Evolutionary conservation across 2,329 filamentous ascomycete genomes (phyloP), one percentile per base, ranked within the genome.

Genomic region (Nothomitra cinnamomea): DNA sequence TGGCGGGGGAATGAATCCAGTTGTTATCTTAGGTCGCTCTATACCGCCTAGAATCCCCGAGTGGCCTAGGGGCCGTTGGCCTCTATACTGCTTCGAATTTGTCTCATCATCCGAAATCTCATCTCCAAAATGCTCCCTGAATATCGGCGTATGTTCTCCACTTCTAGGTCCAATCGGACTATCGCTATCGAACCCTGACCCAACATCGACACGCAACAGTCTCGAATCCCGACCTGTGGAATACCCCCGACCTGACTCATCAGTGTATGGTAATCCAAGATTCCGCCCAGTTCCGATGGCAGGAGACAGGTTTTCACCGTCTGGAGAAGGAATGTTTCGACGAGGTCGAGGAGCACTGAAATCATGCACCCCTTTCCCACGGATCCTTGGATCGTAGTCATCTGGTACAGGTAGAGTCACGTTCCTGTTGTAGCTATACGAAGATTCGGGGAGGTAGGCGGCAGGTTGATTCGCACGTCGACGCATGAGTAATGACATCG

Each of bases 331-430:
- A 25, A 67, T 64, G 47, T 65, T 72, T 56, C 68, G 72, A 4
- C 28, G 28, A 22, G 70, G 71, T 51, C 78, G 69, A 1, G 79
- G 79, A 0, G 76, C 78, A 60, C 78, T 82, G 60, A 82, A 83
- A 63, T 80, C 80, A 61, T 84, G 81, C 51, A 82, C 73, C 48
- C 73, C 70, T 6, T 76, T 84, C 50, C 77, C 81, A 60, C 72
- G 73, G 57, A 84, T 84, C 8, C 78, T 72, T 17, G 79, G 79
- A 59, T 83, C 79, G 59, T 82, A 80, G 58, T 74, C 73, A 13
- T 72, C 69, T 0, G 63, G 59, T 6, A 64, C 62, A 21, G 67
- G 65, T 47, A 67, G 59, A 25, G 72, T 59, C 49, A 25, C 61
- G 57, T 51, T 62, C 59, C 45, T 60, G 57, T 4, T 59, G 55